These are phyloP conservation scores for Mycena maculata DNA, from an alignment of 768 basidiomycete species.

Conservation along the genomic window DNA sequence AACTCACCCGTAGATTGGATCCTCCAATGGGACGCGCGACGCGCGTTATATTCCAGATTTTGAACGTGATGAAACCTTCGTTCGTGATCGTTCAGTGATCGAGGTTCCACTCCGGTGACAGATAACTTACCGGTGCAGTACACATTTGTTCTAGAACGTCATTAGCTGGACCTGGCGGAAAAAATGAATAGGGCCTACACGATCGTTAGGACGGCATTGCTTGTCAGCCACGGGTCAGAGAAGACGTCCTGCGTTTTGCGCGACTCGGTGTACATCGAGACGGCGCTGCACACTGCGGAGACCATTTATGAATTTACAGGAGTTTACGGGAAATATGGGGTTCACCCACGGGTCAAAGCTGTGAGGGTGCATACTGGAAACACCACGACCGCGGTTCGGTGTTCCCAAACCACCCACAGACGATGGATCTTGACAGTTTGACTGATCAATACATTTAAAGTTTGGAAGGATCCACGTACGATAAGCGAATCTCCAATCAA, in stretches of 20 bases:
- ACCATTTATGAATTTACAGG: neutral
- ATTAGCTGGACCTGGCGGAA: neutral
- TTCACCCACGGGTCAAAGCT: slow-evolving; percentile 22
- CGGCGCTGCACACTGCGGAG: slow-evolving; percentile 20
- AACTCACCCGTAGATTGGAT: slow-evolving; percentile 20
- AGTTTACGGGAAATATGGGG: no score
- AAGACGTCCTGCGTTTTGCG: slow-evolving; percentile 3
- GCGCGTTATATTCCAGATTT: slow-evolving; percentile 25
- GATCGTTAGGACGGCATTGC: slow-evolving; percentile 24
- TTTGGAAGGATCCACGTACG: neutral
- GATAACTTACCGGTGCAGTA: slow-evolving; percentile 19
- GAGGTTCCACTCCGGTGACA: neutral
- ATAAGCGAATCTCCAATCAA: slow-evolving; percentile 32
- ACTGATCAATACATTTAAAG: neutral
- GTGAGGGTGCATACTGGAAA: slow-evolving; percentile 27
- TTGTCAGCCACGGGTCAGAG: slow-evolving; percentile 30
- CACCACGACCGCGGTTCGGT: slow-evolving; percentile 4
- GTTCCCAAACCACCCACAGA: slow-evolving; percentile 33
- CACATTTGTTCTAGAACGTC: slow-evolving; percentile 11
- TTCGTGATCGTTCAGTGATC: neutral
- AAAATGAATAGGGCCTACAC: slow-evolving; percentile 15
- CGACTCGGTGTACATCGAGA: slow-evolving; percentile 22
- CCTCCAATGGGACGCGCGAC: slow-evolving; percentile 23
- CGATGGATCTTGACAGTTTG: slow-evolving; percentile 19
- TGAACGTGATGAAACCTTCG: slow-evolving; percentile 19